Percentiles rank a stretch among this genome's conserved stretches.
phyloP scores from a whole-genome alignment of 495 filamentous ascomycete genomes.

The Copromyces sp. region DNA sequence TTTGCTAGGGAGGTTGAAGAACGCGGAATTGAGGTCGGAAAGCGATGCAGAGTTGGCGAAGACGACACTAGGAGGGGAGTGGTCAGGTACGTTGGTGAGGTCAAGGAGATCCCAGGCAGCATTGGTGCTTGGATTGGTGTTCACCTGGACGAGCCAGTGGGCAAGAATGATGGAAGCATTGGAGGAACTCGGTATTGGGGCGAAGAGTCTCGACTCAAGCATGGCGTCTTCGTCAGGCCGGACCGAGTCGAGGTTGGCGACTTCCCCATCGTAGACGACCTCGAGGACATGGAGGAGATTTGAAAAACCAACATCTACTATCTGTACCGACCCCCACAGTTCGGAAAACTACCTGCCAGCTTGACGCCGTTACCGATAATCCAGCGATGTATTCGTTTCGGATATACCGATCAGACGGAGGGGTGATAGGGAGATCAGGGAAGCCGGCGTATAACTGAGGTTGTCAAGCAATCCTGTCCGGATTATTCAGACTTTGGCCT shows the following conservation, averaged over 20 bases:
- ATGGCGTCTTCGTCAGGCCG: constrained; percentile 79
- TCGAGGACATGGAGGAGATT: constrained; percentile 84
- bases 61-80: constrained; percentile 71
- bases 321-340: not conserved
- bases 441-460: not conserved
- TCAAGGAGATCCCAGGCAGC: constrained; percentile 66
- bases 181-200: constrained; percentile 70
- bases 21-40: constrained; percentile 55
- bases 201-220: constrained; percentile 48
- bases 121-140: constrained; percentile 76
- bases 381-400: not conserved
- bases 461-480: not conserved
- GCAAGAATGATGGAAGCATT: constrained; percentile 84
- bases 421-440: not conserved
- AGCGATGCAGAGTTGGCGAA: constrained; percentile 51
- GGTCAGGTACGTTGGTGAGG: constrained; percentile 71
- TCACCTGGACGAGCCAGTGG: constrained; percentile 73
- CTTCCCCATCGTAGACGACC: constrained; percentile 61
- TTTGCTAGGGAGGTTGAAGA: constrained; percentile 54
- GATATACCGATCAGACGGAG: not conserved
- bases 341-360: not conserved
- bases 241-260: constrained; percentile 86
- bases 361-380: not conserved
- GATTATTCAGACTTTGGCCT: not conserved
- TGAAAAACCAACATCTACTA: constrained; percentile 28